Evolutionary conservation across 2,329 filamentous ascomycete genomes (phyloP).

Genomic region (Stagonosporopsis cucurbitacearum): DNA sequence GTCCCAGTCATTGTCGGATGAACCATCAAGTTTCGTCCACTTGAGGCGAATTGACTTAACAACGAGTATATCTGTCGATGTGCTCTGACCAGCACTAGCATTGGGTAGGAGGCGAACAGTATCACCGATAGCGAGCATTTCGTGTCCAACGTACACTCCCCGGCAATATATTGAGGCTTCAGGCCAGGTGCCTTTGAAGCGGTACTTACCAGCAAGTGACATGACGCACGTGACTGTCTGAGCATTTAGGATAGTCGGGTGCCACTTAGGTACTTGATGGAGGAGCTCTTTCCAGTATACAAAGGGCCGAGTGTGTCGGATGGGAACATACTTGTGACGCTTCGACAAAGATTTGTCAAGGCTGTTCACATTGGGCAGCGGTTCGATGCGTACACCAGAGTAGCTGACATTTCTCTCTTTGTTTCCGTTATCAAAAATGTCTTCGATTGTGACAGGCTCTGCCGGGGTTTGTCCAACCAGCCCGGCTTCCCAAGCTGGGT

Average conservation of each 20-base stretch:
- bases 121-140: conserved; percentile 63
- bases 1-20: conserved; percentile 55
- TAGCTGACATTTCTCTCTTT: conserved; percentile 55
- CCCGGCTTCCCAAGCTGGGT: conserved; percentile 63
- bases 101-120: conserved; percentile 56
- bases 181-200: conserved; percentile 62
- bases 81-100: conserved; percentile 13
- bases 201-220: conserved; percentile 59
- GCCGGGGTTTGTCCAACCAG: conserved; percentile 60
- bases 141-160: conserved; percentile 63
- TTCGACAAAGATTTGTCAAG: conserved; percentile 59
- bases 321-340: conserved; percentile 62
- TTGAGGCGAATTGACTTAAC: conserved; percentile 61
- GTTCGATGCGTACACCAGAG: conserved; percentile 65
- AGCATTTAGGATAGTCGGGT: conserved; percentile 62
- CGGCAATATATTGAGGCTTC: conserved; percentile 59
- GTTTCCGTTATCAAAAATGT: conserved; percentile 52
- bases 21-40: conserved; percentile 56
- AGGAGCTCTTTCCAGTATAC: conserved; percentile 60
- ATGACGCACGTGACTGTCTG: conserved; percentile 61
- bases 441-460: conserved; percentile 52
- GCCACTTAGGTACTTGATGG: conserved; percentile 51
- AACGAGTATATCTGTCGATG: conserved; percentile 60
- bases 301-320: conserved; percentile 63
- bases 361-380: conserved; percentile 59